phyloP scores from a whole-genome alignment of 2,329 filamentous ascomycete genomes.

The Zymoseptoria passerinii region DNA sequence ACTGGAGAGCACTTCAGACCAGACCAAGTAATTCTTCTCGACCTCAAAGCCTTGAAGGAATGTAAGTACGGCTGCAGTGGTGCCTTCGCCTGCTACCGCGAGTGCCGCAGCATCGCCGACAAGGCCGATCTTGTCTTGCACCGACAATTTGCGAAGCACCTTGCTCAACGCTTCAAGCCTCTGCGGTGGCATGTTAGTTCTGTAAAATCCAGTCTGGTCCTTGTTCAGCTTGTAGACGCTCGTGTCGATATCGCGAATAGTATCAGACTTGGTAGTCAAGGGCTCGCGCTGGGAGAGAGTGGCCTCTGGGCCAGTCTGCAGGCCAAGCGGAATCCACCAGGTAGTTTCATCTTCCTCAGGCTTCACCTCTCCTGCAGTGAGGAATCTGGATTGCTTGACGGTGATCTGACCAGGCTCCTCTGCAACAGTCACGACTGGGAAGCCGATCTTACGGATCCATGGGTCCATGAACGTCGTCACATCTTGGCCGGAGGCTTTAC shows the following conservation, averaged over 20 bases:
- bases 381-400: constrained; percentile 78
- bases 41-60: constrained; percentile 76
- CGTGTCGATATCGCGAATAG: constrained; percentile 63
- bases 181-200: constrained; percentile 84
- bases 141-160: constrained; percentile 65
- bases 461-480: constrained; percentile 81
- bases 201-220: constrained; percentile 80
- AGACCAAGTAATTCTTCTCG: constrained; percentile 81
- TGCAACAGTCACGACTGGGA: constrained; percentile 77
- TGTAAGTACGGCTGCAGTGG: constrained; percentile 70
- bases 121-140: constrained; percentile 86
- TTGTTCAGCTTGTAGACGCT: constrained; percentile 92
- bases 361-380: constrained; percentile 84
- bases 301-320: constrained; percentile 65
- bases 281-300: constrained; percentile 56
- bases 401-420: constrained; percentile 77
- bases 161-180: constrained; percentile 72
- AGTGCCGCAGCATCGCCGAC: constrained; percentile 84
- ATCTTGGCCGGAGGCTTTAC: constrained; percentile 78
- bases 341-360: constrained; percentile 82
- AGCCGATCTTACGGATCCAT: constrained; percentile 94
- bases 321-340: constrained; percentile 90
- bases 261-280: constrained; percentile 68
- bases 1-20: constrained; percentile 74
- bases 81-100: constrained; percentile 77